Evolutionary conservation across 345 rosid genomes (phyloP).

Genomic region (Syzygium jambos): DNA sequence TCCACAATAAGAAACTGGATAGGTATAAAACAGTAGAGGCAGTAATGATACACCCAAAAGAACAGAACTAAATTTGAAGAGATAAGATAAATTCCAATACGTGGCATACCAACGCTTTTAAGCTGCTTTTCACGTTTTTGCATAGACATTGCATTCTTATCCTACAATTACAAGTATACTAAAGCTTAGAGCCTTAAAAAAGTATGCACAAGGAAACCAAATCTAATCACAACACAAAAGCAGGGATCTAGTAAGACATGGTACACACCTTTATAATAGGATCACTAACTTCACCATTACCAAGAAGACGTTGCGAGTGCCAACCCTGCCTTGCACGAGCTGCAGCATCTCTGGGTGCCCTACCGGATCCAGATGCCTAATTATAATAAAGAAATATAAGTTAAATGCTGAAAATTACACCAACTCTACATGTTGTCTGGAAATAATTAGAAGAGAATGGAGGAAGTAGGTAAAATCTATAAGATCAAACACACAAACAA

Average conservation of each 20-base stretch:
- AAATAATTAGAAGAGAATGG: not conserved
- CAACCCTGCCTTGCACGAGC: slow-evolving; percentile 85
- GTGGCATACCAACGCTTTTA: slow-evolving; percentile 43
- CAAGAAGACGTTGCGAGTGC: slow-evolving; percentile 53
- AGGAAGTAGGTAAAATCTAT: not conserved
- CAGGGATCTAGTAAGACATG: not conserved
- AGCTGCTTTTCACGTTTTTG: slow-evolving; percentile 57
- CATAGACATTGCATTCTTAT: slow-evolving; percentile 25
- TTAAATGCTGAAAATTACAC: not conserved
- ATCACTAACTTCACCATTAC: slow-evolving; percentile 49
- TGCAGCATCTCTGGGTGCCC: slow-evolving; percentile 65
- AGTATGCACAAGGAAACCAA: not conserved
- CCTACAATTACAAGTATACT: slow-evolving; percentile 20
- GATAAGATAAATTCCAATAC: not conserved
- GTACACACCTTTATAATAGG: slow-evolving; percentile 44
- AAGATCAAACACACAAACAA: not conserved
- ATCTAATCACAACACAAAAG: not conserved
- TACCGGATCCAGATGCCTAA: slow-evolving; percentile 45
- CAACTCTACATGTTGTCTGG: not conserved
- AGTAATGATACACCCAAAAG: not conserved
- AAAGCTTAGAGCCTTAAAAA: not conserved
- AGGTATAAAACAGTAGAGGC: not conserved
- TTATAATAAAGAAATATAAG: slow-evolving; percentile 6
- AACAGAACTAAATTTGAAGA: slow-evolving; percentile 5
- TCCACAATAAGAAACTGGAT: not conserved